Percentiles rank a stretch among this genome's conserved stretches.
These are phyloP conservation scores for Jatropha multifida DNA, from an alignment of 441 rosid genomes.

Conservation along the genomic window DNA sequence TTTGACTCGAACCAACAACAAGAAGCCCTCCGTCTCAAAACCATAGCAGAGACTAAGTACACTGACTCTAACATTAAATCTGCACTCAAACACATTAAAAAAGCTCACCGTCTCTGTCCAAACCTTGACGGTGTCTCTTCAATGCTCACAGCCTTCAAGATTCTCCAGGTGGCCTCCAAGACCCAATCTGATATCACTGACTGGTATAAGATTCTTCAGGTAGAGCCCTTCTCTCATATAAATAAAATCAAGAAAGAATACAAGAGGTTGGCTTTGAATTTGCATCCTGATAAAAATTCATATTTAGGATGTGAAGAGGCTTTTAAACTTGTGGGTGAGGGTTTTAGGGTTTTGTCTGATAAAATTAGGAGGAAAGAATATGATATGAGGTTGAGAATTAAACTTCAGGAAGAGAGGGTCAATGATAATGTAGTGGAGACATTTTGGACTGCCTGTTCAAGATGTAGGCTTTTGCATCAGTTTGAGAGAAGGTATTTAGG, in stretches of 20 bases:
- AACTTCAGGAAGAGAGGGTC: conserved; percentile 59
- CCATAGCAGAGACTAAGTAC: conserved; percentile 56
- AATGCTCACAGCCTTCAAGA: conserved; percentile 63
- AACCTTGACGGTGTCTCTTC: conserved; percentile 55
- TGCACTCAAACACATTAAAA: conserved; percentile 60
- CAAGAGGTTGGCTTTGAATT: conserved; percentile 63
- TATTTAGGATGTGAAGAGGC: conserved; percentile 76
- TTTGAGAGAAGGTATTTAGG: conserved; percentile 76
- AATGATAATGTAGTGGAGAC: conserved; percentile 36
- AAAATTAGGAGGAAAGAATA: conserved; percentile 62
- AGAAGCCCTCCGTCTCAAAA: conserved; percentile 52
- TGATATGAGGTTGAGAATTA: conserved; percentile 67
- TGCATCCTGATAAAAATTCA: conserved; percentile 80
- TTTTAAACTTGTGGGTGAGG: conserved; percentile 77
- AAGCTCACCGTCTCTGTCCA: conserved; percentile 58
- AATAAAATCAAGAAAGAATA: conserved; percentile 64
- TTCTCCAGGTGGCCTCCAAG: conserved; percentile 44
- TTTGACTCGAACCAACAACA: conserved; percentile 30
- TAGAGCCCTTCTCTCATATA: conserved; percentile 77
- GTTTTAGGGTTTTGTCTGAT: conserved; percentile 69
- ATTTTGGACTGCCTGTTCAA: conserved; percentile 65
- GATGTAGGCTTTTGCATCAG: conserved; percentile 65
- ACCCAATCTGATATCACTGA: conserved; percentile 35
- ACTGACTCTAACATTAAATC: conserved; percentile 46
- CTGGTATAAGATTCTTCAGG: conserved; percentile 78